Evolutionary conservation across 495 filamentous ascomycete species (phyloP).

Genomic region (Podospora anserina): DNA sequence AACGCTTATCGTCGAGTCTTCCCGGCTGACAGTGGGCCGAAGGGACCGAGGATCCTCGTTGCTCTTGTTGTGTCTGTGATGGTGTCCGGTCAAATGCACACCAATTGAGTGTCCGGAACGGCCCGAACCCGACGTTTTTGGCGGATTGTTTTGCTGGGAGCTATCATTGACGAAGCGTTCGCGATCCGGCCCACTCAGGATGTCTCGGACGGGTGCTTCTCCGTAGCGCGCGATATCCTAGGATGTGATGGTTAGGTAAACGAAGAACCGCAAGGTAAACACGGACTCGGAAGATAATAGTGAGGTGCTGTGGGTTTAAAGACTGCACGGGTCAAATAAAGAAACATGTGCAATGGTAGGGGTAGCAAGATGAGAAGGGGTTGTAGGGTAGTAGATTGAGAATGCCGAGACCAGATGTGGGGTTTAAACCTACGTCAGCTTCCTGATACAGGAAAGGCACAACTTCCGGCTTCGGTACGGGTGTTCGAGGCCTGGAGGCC

Average conservation of each 20-base stretch:
- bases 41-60: slow-evolving; percentile 67
- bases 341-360: not conserved
- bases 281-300: slow-evolving; percentile 7
- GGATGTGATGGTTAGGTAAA: slow-evolving; percentile 17
- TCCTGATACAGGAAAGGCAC: slow-evolving; percentile 96
- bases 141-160: slow-evolving; percentile 34
- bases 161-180: slow-evolving; percentile 58
- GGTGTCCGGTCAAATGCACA: slow-evolving; percentile 57
- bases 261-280: not conserved
- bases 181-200: slow-evolving; percentile 65
- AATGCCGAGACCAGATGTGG: slow-evolving; percentile 19
- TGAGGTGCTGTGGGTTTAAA: not conserved
- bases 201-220: slow-evolving; percentile 74
- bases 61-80: slow-evolving; percentile 71
- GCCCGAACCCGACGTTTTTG: slow-evolving; percentile 52
- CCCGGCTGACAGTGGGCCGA: slow-evolving; percentile 63
- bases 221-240: slow-evolving; percentile 79
- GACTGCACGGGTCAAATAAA: not conserved
- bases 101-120: slow-evolving; percentile 49
- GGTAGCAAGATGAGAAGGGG: slow-evolving; percentile 8
- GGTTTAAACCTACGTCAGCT: slow-evolving; percentile 58
- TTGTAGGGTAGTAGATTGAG: slow-evolving; percentile 11
- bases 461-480: slow-evolving; percentile 88
- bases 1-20: slow-evolving; percentile 60
- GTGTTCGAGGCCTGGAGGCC: slow-evolving; percentile 70